Percentiles rank a stretch among this genome's conserved stretches.
phyloP scores from a whole-genome alignment of 208 protist species.

The Wallacemonas sp. region DNA sequence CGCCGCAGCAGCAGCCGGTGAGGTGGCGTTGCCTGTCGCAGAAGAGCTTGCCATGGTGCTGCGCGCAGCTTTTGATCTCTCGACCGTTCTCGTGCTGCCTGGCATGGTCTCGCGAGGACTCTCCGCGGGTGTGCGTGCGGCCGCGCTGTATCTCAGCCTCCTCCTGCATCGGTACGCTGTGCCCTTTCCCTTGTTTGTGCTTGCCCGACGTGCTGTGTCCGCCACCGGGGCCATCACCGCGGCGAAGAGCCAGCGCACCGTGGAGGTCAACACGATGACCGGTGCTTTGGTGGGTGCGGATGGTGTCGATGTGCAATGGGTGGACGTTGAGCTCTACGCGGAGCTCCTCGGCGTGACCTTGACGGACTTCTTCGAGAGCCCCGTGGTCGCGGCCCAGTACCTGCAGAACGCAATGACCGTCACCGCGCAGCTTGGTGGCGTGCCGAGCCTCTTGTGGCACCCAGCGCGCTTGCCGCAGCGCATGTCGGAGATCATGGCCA shows the following conservation, averaged over 20 bases:
- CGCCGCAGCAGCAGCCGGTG: slow-evolving; percentile 11
- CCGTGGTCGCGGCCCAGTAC: slow-evolving; percentile 54
- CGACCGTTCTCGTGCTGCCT: slow-evolving; percentile 39
- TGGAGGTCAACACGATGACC: neutral
- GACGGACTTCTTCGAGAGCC: slow-evolving; percentile 76
- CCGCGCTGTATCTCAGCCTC: slow-evolving; percentile 68
- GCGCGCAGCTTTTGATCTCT: slow-evolving; percentile 70
- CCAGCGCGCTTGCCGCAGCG: slow-evolving; percentile 45
- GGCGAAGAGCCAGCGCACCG: neutral
- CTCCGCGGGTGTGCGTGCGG: slow-evolving; percentile 35
- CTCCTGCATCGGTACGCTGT: slow-evolving; percentile 66
- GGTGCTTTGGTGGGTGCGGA: neutral
- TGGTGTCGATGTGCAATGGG: slow-evolving; percentile 67
- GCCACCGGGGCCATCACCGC: neutral
- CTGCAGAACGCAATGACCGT: slow-evolving; percentile 77
- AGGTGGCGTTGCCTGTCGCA: slow-evolving; percentile 41
- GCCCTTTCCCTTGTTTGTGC: slow-evolving; percentile 71
- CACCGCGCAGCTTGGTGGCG: slow-evolving; percentile 32
- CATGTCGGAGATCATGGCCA: slow-evolving; percentile 37
- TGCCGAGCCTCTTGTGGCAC: slow-evolving; percentile 78
- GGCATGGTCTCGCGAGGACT: slow-evolving; percentile 34
- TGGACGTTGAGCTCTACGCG: slow-evolving; percentile 73
- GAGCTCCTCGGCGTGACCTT: slow-evolving; percentile 59
- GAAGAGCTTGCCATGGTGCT: slow-evolving; percentile 61
- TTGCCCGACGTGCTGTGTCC: slow-evolving; percentile 19